These are phyloP conservation scores for Mortierella hygrophila DNA, from an alignment of 192 early-diverging fungal species.

Conservation along the genomic window DNA sequence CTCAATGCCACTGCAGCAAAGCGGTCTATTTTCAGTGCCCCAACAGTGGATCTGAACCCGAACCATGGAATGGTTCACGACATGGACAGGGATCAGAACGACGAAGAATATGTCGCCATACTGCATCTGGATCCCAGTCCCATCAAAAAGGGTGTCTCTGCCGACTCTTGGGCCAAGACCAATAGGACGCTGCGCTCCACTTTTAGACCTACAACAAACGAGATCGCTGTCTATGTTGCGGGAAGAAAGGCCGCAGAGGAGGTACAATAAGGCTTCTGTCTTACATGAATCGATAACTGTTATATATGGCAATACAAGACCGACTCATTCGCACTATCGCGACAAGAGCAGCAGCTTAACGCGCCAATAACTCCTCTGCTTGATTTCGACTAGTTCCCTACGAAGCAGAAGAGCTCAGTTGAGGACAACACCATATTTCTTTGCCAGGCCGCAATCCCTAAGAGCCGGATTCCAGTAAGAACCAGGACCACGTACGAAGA, in stretches of 20 bases:
- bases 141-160: slow-evolving; percentile 32
- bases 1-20: slow-evolving; percentile 9
- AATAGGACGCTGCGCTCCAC: slow-evolving; percentile 39
- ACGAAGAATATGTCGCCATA: slow-evolving; percentile 15
- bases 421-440: slow-evolving; percentile 45
- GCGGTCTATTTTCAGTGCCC: slow-evolving; percentile 36
- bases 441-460: slow-evolving; percentile 44
- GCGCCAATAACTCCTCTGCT: not conserved
- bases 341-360: not conserved
- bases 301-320: not conserved
- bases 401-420: slow-evolving; percentile 16
- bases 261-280: slow-evolving; percentile 11
- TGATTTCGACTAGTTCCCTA: slow-evolving; percentile 23
- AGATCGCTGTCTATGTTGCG: slow-evolving; percentile 49
- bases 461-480: slow-evolving; percentile 42
- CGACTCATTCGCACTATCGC: not conserved
- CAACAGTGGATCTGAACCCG: slow-evolving; percentile 25
- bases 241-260: slow-evolving; percentile 53
- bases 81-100: slow-evolving; percentile 12
- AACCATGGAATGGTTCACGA: not conserved
- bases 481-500: not conserved
- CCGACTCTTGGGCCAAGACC: slow-evolving; percentile 21
- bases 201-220: slow-evolving; percentile 47
- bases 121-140: slow-evolving; percentile 43
- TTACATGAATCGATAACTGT: not conserved